A percentile compares a stretch with the other conserved stretches of the same genome.
phyloP scores from a whole-genome alignment of 495 filamentous ascomycete genomes.

The Penicillium samsonianum region DNA sequence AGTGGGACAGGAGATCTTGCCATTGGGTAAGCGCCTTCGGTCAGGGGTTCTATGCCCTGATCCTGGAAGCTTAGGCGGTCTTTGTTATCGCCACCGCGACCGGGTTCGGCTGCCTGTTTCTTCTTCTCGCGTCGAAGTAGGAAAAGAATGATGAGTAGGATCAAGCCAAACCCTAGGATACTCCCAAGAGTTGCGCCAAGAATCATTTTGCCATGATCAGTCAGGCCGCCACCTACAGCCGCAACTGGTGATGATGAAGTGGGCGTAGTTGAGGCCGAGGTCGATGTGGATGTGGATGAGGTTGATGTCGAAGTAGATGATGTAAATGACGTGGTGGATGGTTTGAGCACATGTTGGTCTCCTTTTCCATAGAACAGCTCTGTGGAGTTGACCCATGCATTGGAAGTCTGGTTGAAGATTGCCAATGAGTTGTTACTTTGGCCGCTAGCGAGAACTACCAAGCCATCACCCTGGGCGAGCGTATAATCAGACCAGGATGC shows the following conservation, averaged over 20 bases:
- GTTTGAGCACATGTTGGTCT: slow-evolving; percentile 38
- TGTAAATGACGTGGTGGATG: slow-evolving; percentile 37
- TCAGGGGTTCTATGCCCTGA: slow-evolving; percentile 55
- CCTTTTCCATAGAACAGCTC: slow-evolving; percentile 58
- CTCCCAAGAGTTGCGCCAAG: slow-evolving; percentile 80
- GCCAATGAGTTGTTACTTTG: slow-evolving; percentile 58
- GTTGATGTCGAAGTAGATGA: slow-evolving; percentile 44
- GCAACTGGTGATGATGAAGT: slow-evolving; percentile 39
- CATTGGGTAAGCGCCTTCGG: slow-evolving; percentile 48
- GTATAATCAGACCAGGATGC: slow-evolving; percentile 62
- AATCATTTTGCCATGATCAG: slow-evolving; percentile 54
- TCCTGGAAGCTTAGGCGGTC: slow-evolving; percentile 66
- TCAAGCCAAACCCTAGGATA: slow-evolving; percentile 66
- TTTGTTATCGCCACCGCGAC: slow-evolving; percentile 55
- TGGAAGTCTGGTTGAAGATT: slow-evolving; percentile 78
- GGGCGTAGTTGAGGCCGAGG: slow-evolving; percentile 31
- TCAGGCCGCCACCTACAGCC: slow-evolving; percentile 30
- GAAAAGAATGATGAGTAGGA: slow-evolving; percentile 69
- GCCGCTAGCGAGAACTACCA: slow-evolving; percentile 80
- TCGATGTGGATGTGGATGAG: slow-evolving; percentile 39
- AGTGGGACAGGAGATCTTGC: slow-evolving; percentile 42
- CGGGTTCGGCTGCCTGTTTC: slow-evolving; percentile 54
- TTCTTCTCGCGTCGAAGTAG: slow-evolving; percentile 64
- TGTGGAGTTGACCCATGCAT: slow-evolving; percentile 79
- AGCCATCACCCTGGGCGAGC: slow-evolving; percentile 56